phyloP scores from a whole-genome alignment of 805 yeast genomes.

The Zygosaccharomyces siamensis region DNA sequence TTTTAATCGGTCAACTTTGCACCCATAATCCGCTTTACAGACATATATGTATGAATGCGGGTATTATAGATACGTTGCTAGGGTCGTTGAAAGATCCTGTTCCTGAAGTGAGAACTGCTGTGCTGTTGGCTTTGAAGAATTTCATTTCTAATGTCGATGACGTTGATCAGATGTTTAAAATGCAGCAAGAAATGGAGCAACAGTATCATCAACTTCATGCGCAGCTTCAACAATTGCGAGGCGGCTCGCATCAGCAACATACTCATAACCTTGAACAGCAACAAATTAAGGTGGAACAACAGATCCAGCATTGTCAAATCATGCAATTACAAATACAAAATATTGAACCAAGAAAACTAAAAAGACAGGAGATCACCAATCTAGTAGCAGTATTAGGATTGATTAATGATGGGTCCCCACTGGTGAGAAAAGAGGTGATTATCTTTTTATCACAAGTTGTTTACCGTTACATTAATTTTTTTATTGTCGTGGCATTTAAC shows the following conservation, averaged over 20 bases:
- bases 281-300: slow-evolving; percentile 32
- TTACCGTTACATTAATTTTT: slow-evolving; percentile 61
- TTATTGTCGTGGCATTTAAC: slow-evolving; percentile 80
- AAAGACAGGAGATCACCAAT: slow-evolving; percentile 63
- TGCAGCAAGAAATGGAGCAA: slow-evolving; percentile 34
- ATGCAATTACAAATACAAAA: slow-evolving; percentile 29
- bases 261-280: slow-evolving; percentile 22
- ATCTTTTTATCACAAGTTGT: slow-evolving; percentile 74
- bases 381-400: slow-evolving; percentile 63
- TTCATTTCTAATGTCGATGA: slow-evolving; percentile 50
- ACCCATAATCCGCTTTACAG: slow-evolving; percentile 68
- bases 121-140: slow-evolving; percentile 65
- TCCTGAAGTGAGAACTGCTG: slow-evolving; percentile 90
- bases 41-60: slow-evolving; percentile 61
- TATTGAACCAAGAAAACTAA: slow-evolving; percentile 42
- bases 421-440: slow-evolving; percentile 81
- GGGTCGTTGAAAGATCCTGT: slow-evolving; percentile 76
- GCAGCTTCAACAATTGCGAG: slow-evolving; percentile 30
- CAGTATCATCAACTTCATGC: slow-evolving; percentile 32
- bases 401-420: slow-evolving; percentile 81
- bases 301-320: slow-evolving; percentile 27
- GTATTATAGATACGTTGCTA: slow-evolving; percentile 49
- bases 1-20: slow-evolving; percentile 75
- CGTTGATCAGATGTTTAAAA: slow-evolving; percentile 32
- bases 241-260: slow-evolving; percentile 26